Evolutionary conservation across 129 eudicot genomes (phyloP).

Genomic region (Scalesia atractyloides): DNA sequence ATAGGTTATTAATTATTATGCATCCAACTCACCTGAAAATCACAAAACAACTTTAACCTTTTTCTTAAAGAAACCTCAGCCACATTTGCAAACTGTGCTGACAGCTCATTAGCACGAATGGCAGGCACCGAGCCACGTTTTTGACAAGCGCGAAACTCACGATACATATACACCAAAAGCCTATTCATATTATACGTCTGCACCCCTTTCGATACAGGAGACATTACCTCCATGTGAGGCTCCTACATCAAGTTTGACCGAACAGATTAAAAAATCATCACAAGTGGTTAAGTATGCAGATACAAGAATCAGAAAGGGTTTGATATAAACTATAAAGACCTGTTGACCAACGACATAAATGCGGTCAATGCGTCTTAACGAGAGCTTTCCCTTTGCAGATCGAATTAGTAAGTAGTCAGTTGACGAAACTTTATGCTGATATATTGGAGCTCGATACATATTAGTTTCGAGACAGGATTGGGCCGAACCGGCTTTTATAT

Average conservation of each 20-base stretch:
- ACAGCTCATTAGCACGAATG: constrained; percentile 76
- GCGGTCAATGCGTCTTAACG: constrained; percentile 90
- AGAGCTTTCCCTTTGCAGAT: constrained; percentile 92
- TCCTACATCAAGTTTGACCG: constrained; percentile 50
- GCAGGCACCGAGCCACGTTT: constrained; percentile 82
- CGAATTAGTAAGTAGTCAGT: constrained; percentile 92
- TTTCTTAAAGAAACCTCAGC: constrained; percentile 74
- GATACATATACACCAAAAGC: constrained; percentile 76
- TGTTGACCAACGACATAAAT: constrained; percentile 94
- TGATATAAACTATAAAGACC: constrained; percentile 34
- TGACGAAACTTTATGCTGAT: constrained; percentile 76
- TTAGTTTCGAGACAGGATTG: constrained; percentile 94
- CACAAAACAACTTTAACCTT: constrained; percentile 74
- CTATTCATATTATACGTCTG: constrained; percentile 81
- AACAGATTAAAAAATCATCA: constrained; percentile 11
- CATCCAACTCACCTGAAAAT: constrained; percentile 65
- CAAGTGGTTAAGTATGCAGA: not conserved
- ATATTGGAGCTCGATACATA: constrained; percentile 93
- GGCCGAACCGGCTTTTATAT: constrained; percentile 81
- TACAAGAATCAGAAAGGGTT: not conserved
- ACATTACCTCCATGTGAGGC: constrained; percentile 96
- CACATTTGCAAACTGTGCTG: constrained; percentile 73
- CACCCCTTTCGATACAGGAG: constrained; percentile 75
- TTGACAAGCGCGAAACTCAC: constrained; percentile 84
- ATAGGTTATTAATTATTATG: not conserved